Percentiles rank a stretch among this genome's conserved stretches.
phyloP scores from a whole-genome alignment of 495 filamentous ascomycete genomes.

The Darksidea phi region DNA sequence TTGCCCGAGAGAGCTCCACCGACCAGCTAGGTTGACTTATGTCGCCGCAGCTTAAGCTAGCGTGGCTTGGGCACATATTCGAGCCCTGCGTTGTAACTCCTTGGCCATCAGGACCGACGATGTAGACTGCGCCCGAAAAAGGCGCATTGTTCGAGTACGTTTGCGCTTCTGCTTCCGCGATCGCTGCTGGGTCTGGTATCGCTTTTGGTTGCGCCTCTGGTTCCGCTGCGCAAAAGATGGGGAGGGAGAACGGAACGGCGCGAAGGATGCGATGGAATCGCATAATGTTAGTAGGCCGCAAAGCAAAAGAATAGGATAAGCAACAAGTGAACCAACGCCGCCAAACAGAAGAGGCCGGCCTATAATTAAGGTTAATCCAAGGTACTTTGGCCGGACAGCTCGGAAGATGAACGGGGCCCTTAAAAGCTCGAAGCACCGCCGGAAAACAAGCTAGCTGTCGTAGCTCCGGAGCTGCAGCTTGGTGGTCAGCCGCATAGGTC shows the following conservation, averaged over 20 bases:
- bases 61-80: constrained; percentile 39
- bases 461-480: constrained; percentile 27
- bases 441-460: constrained; percentile 11
- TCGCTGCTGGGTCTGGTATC: neutral
- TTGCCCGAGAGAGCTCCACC: neutral
- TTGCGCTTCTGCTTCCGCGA: constrained; percentile 20
- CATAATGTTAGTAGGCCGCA: neutral
- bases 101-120: constrained; percentile 34
- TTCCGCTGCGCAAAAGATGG: constrained; percentile 9
- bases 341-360: too few relatives aligned
- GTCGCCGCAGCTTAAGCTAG: constrained; percentile 38
- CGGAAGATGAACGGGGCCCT: neutral
- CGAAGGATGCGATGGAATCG: neutral
- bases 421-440: constrained; percentile 6
- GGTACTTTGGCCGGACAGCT: too few relatives aligned
- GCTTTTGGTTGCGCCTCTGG: neutral
- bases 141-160: constrained; percentile 31
- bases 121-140: constrained; percentile 38
- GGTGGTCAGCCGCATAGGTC: constrained; percentile 31
- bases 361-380: too few relatives aligned
- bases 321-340: too few relatives aligned
- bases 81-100: constrained; percentile 21
- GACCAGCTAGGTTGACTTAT: constrained; percentile 41
- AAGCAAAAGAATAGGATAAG: too few relatives aligned
- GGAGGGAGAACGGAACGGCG: neutral